These are phyloP conservation scores for Linnemannia hyalina DNA, from an alignment of 192 early-diverging fungal species.

Conservation along the genomic window DNA sequence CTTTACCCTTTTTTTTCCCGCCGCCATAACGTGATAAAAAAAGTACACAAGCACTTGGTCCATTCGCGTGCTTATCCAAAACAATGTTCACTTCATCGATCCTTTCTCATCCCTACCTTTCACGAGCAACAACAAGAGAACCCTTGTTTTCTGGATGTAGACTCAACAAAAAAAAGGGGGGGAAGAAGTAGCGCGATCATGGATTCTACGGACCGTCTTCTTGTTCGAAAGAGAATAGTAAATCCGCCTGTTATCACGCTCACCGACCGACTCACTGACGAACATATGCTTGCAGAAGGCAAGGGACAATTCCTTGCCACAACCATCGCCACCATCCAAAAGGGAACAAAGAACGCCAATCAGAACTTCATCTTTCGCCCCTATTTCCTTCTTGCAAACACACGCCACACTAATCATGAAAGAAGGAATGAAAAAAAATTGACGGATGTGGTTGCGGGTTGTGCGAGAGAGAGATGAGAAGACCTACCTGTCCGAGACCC, in stretches of 20 bases:
- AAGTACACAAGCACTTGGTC: background rate
- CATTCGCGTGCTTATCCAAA: slow-evolving; percentile 9
- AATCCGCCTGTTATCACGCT: background rate
- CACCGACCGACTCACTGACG: background rate
- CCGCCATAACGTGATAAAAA: slow-evolving; percentile 7
- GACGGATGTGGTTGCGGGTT: background rate
- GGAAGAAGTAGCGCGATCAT: background rate
- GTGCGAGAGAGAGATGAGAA: background rate
- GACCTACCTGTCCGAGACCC: background rate
- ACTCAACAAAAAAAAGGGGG: background rate
- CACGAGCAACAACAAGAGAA: background rate
- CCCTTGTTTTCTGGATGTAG: background rate
- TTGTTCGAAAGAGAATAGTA: background rate
- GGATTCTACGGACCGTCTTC: too few relatives aligned
- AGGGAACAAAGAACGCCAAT: too few relatives aligned
- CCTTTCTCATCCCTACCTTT: background rate
- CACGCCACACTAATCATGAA: background rate
- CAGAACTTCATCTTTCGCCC: too few relatives aligned
- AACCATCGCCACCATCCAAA: too few relatives aligned
- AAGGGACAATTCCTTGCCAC: background rate
- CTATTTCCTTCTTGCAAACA: background rate
- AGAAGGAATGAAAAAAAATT: background rate
- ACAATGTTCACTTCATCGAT: background rate
- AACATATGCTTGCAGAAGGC: background rate
- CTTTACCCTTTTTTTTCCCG: background rate